phyloP scores from a whole-genome alignment of 2,329 filamentous ascomycete species.

The Colletotrichum endophyticum region DNA sequence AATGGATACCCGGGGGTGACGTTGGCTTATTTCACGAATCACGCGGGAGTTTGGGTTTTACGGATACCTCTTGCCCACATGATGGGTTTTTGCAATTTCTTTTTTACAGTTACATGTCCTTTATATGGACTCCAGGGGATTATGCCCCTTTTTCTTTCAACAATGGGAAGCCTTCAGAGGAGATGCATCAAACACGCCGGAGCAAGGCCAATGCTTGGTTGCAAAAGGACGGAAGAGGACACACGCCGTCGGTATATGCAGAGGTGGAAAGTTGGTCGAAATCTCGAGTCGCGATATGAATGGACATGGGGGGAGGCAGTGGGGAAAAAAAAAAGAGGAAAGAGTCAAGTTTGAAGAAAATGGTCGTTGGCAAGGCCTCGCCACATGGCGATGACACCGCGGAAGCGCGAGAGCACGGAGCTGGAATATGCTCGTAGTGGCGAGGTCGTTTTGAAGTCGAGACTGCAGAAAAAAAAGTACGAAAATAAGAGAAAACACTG shows the following conservation, averaged over 20 bases:
- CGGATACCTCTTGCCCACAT: background rate
- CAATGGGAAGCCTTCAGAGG: background rate
- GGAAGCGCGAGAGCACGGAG: background rate
- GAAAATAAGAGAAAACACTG: background rate
- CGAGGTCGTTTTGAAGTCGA: background rate
- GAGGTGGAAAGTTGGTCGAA: background rate
- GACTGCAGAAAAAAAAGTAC: background rate
- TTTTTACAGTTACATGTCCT: background rate
- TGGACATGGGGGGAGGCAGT: background rate
- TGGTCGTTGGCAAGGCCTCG: background rate
- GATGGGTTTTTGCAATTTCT: background rate
- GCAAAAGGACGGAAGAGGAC: background rate
- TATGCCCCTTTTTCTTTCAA: background rate
- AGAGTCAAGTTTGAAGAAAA: background rate
- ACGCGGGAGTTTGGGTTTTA: background rate
- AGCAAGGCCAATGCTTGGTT: background rate
- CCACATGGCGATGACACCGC: background rate
- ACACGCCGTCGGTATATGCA: background rate
- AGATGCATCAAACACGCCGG: background rate
- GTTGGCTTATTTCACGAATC: background rate
- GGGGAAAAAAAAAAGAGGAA: background rate
- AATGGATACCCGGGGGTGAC: slow-evolving; percentile 8
- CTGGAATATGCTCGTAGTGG: background rate
- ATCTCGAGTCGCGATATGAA: background rate
- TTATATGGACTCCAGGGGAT: background rate